Base-by-base conservation (phyloP, 164 flowering plant species). In the Tetrastigma voinierianum region DNA sequence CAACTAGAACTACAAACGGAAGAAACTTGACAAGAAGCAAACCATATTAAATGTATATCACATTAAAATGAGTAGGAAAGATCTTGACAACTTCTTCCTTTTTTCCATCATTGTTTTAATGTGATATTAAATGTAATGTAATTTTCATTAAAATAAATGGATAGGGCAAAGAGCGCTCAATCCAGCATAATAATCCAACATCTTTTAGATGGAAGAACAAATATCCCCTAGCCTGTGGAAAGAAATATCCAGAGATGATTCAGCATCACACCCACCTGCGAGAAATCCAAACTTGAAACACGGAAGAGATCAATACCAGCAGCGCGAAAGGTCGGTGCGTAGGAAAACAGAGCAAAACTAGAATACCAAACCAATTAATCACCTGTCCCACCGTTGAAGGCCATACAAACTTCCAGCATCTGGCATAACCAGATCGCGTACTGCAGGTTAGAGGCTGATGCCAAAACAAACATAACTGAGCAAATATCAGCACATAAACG, bases 261-360 rank as follows among this genome's bases (percentile, higher is more conserved):
- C 49, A 64, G 46, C 47, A 24, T 51, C 32, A 59, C 47, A 81
- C 95, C 59, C 76, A 95, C 99, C 99, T 93, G 99, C 20, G 91
- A n/a, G 86, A 79, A 76, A 93, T 69, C 83, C 93, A 79, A 82
- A n/a, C n/a, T 96, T 95, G 93, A 25, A 84, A 72, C 47, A 80
- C 16, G 67, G 61, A 74, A 21, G 60, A 18, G 57, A 69, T 14
- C 5, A 2, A 15, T 9, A 59, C 80, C 72, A 77, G 72, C 45
- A 68, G 44, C 15, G 19, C 24, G 23, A 40, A 3, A 67, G 21
- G 21, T 66, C 57, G 57, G 53, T 17, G 43, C 4, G 25, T 9
- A 19, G 65, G n/a, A 6, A 67, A 19, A 32, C 40, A 47, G 17
- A 21, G 51, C 24, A n/a, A 65, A 23, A 20, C 16, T 43, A 61